Base-by-base conservation (phyloP, 1,284 basidiomycete species). In the Apiotrichum siamense region DNA sequence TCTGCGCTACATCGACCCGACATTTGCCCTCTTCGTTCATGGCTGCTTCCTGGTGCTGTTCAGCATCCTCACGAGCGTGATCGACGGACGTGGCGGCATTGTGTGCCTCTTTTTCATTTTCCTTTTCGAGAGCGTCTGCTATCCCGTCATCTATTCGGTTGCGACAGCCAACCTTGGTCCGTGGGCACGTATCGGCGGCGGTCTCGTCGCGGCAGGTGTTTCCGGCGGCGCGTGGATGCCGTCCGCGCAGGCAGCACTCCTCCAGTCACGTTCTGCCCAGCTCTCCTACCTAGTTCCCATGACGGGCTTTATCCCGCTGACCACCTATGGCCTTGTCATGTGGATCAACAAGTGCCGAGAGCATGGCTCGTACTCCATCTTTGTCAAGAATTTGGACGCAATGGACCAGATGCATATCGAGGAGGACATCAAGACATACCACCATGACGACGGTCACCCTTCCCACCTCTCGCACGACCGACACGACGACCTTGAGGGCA, bases 91-190 rank as follows among this genome's bases (percentile, higher is more conserved):
- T 21, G 66, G 57, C 2, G 67, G 67, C 2, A 62, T 69, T 26
- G 67, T 52, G 1, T 67, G 63, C 33, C 56, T 67, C 17, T 64
- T 61, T 57, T 25, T 68, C 33, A 54, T 68, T 40, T 68, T 66
- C 57, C 55, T 65, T 49, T 69, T 60, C 47, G 66, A 69, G 48
- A 46, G 47, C 46, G 48, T 58, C 26, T 66, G 64, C 50, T 69
- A 69, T 47, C 65, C 65, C 13, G 59, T 66, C 45, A 66, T 69
- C 49, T 69, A 64, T 52, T 52, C 55, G 23, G 53, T 68, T 39
- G 62, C 65, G 21, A 64, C 64, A 6, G 43, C 59, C 11, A 58
- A 65, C 43, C 60, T 69, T 13, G 66, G 66, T n/a, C 23, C 46
- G 3, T 67, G 60, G 51, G 53, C 54, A 18, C 60, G 61, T 36